These are phyloP conservation scores for Lobulomyces angularis DNA, from an alignment of 192 early-diverging fungal species.

Conservation along the genomic window DNA sequence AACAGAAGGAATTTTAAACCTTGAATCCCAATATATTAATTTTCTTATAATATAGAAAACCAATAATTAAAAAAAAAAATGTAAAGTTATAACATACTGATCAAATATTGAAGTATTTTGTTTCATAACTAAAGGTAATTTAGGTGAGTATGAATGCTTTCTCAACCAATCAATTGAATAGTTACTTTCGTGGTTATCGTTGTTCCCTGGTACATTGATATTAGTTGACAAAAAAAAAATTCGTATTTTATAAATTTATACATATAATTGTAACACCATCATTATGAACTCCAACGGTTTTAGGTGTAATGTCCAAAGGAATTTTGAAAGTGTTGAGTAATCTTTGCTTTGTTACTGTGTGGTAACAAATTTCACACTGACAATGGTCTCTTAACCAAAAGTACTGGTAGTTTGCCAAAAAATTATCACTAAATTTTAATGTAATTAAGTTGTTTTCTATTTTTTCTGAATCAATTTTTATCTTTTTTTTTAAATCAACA, in stretches of 20 bases:
- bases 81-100: too few relatives aligned
- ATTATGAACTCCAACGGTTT: constrained; percentile 16
- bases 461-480: too few relatives aligned
- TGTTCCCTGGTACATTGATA: constrained; percentile 15
- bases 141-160: constrained; percentile 52
- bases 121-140: too few relatives aligned
- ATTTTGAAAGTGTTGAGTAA: constrained; percentile 57
- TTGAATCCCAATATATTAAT: too few relatives aligned
- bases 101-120: too few relatives aligned
- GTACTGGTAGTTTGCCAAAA: too few relatives aligned
- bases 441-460: too few relatives aligned
- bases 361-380: constrained; percentile 62
- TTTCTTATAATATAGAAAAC: too few relatives aligned
- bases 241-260: not conserved
- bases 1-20: too few relatives aligned
- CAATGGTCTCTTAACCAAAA: constrained; percentile 85
- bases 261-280: constrained; percentile 15
- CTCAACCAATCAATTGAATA: constrained; percentile 52
- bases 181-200: constrained; percentile 45
- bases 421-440: too few relatives aligned
- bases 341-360: constrained; percentile 61
- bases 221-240: constrained; percentile 1
- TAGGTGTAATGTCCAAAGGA: constrained; percentile 41
- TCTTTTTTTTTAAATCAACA: too few relatives aligned
- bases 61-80: too few relatives aligned